Evolutionary conservation across 2,329 filamentous ascomycete genomes (phyloP).

Genomic region (Diaporthe eres): DNA sequence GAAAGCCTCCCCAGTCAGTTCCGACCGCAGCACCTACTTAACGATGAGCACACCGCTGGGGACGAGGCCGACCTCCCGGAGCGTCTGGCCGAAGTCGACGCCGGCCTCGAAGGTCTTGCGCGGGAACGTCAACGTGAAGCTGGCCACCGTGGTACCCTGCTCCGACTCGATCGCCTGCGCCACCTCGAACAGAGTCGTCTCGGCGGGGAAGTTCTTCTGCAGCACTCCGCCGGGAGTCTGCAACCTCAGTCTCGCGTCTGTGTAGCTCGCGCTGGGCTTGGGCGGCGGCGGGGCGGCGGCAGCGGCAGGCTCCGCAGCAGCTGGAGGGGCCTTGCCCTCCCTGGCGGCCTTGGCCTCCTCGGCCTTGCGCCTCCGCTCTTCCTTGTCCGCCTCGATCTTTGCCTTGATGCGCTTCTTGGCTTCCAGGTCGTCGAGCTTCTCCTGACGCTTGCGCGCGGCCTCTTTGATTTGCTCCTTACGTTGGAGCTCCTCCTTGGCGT

Average conservation of each 20-base stretch:
- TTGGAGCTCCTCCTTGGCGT: slow-evolving; percentile 86
- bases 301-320: slow-evolving; percentile 60
- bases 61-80: slow-evolving; percentile 92
- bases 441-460: slow-evolving; percentile 85
- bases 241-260: slow-evolving; percentile 84
- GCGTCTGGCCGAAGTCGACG: slow-evolving; percentile 86
- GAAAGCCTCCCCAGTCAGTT: not conserved
- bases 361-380: slow-evolving; percentile 86
- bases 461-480: slow-evolving; percentile 95
- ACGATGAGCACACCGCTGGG: slow-evolving; percentile 93
- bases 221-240: slow-evolving; percentile 83
- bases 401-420: slow-evolving; percentile 92
- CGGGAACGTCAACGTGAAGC: slow-evolving; percentile 90
- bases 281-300: slow-evolving; percentile 61
- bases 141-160: slow-evolving; percentile 77
- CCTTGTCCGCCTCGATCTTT: slow-evolving; percentile 95
- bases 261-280: slow-evolving; percentile 80
- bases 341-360: slow-evolving; percentile 88
- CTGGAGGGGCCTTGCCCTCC: slow-evolving; percentile 75
- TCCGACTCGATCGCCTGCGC: slow-evolving; percentile 82
- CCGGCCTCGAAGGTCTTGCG: slow-evolving; percentile 81
- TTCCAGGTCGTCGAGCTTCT: slow-evolving; percentile 88
- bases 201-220: slow-evolving; percentile 88
- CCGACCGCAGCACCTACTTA: slow-evolving; percentile 56
- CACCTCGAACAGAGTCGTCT: slow-evolving; percentile 94